Conservation (phyloP, 257 asterid species). For the Nicotiana undulata region DNA sequence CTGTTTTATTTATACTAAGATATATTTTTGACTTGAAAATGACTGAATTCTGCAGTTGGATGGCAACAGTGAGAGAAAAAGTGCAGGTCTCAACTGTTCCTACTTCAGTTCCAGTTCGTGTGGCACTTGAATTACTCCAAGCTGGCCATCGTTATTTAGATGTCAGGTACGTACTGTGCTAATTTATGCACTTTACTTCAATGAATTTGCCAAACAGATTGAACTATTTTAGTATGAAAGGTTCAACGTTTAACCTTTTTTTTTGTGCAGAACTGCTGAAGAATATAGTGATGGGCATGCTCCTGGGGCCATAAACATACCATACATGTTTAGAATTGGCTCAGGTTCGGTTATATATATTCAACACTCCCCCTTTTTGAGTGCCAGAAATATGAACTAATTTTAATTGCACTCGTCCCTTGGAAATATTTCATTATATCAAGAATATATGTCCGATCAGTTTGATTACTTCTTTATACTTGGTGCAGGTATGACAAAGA, state of each 20-base stretch:
- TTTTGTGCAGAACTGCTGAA: slow-evolving; percentile 48
- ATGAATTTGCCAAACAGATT: neutral
- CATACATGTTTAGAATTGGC: slow-evolving; percentile 54
- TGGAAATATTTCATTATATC: neutral
- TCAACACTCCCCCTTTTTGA: neutral
- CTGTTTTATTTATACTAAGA: neutral
- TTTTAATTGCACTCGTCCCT: neutral
- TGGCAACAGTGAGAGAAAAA: slow-evolving; percentile 28
- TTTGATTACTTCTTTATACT: neutral
- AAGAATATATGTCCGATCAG: neutral
- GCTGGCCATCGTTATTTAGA: slow-evolving; percentile 76
- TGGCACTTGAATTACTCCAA: slow-evolving; percentile 64
- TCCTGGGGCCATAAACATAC: slow-evolving; percentile 62
- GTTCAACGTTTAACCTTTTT: neutral
- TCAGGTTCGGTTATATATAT: slow-evolving; percentile 32
- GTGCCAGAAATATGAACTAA: neutral
- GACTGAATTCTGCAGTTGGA: slow-evolving; percentile 21
- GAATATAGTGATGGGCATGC: slow-evolving; percentile 62
- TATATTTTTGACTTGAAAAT: neutral
- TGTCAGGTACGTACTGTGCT: slow-evolving; percentile 40
- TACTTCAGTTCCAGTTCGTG: slow-evolving; percentile 72
- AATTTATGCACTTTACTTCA: neutral
- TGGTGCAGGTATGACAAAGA: slow-evolving; percentile 49
- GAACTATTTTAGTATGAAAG: neutral
- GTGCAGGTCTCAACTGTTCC: slow-evolving; percentile 36